These are phyloP conservation scores for Lophiotrema nucula DNA, from an alignment of 495 filamentous ascomycete genomes.

Conservation along the genomic window DNA sequence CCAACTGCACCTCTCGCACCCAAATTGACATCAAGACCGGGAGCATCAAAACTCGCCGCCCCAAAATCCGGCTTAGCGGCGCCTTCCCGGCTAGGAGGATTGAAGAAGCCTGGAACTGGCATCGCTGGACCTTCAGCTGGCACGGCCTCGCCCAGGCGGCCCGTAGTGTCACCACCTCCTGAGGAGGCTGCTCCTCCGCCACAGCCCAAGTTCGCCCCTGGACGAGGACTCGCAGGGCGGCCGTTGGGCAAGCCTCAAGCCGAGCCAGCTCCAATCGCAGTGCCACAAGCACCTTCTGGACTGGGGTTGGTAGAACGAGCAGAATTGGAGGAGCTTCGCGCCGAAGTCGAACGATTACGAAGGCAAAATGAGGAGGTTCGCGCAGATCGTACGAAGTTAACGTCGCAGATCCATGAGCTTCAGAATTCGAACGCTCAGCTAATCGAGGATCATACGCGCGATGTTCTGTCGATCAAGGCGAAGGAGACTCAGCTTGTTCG, in stretches of 20 bases:
- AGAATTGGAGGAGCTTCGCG: constrained; percentile 83
- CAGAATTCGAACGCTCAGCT: constrained; percentile 94
- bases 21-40: constrained; percentile 57
- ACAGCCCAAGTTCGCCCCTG: constrained; percentile 62
- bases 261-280: constrained; percentile 45
- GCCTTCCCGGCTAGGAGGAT: constrained; percentile 52
- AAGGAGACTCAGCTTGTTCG: constrained; percentile 97
- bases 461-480: constrained; percentile 92
- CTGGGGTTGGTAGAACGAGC: constrained; percentile 74
- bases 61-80: constrained; percentile 65
- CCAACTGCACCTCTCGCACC: constrained; percentile 56
- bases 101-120: constrained; percentile 49
- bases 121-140: constrained; percentile 31
- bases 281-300: constrained; percentile 37
- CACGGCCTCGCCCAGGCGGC: constrained; percentile 49
- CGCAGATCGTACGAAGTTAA: constrained; percentile 68
- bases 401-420: constrained; percentile 79
- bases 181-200: constrained; percentile 61
- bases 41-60: constrained; percentile 62
- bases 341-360: constrained; percentile 73
- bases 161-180: constrained; percentile 51
- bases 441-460: constrained; percentile 95
- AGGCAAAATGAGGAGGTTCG: constrained; percentile 73
- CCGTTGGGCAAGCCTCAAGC: constrained; percentile 75
- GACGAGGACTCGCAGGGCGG: constrained; percentile 79